Percentiles rank a stretch among this genome's conserved stretches.
phyloP scores from a whole-genome alignment of 495 filamentous ascomycete species.

The Apiosordaria backusii region DNA sequence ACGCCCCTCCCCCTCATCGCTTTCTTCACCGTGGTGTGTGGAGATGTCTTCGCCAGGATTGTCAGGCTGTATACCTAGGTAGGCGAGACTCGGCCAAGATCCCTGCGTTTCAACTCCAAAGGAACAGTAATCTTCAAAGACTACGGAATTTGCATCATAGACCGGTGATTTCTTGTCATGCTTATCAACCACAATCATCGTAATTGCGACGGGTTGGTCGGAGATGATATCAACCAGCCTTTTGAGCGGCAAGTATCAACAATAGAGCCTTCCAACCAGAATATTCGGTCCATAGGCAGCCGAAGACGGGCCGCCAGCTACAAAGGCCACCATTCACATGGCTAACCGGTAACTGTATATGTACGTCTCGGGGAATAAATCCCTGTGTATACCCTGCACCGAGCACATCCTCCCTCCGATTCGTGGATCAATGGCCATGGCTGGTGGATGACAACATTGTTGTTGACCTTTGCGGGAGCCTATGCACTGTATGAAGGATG shows the following conservation, averaged over 20 bases:
- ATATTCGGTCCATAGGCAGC: neutral
- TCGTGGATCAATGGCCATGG: neutral
- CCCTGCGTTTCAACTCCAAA: neutral
- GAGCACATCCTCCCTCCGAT: too few species aligned
- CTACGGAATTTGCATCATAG: neutral
- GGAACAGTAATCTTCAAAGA: neutral
- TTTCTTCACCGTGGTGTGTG: neutral
- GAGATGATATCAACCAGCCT: neutral
- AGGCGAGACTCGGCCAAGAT: neutral
- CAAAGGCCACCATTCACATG: neutral
- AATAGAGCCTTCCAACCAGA: neutral
- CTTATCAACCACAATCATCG: neutral
- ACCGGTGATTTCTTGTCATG: neutral
- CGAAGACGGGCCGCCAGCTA: neutral
- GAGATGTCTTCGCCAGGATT: neutral
- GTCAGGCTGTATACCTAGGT: neutral
- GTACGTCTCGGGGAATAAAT: conserved; percentile 13
- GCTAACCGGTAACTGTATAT: neutral
- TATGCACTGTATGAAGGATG: neutral
- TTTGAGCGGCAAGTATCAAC: neutral
- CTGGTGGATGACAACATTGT: neutral
- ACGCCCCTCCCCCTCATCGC: neutral
- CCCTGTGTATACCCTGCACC: neutral
- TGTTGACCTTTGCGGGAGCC: neutral
- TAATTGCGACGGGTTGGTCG: neutral